Conservation (phyloP, 2,329 filamentous ascomycete species). For the Botrytis sinoallii region DNA sequence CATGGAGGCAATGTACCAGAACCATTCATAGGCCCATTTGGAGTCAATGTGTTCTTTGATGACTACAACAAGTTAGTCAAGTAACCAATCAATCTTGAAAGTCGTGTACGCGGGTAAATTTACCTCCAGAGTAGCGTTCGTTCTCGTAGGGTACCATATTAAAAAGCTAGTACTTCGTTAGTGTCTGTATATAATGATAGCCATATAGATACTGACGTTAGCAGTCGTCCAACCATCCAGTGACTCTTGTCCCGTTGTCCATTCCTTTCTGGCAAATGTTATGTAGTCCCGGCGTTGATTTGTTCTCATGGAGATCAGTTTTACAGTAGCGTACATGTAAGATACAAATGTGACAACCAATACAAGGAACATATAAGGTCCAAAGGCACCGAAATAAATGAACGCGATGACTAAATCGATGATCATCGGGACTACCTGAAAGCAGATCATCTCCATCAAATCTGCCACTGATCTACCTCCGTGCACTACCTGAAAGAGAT, state of each 20-base stretch:
- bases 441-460: constrained; percentile 57
- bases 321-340: constrained; percentile 51
- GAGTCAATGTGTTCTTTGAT: constrained; percentile 41
- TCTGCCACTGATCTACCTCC: constrained; percentile 59
- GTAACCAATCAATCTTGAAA: not conserved
- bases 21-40: constrained; percentile 39
- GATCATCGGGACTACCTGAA: constrained; percentile 59
- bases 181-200: not conserved
- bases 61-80: constrained; percentile 26
- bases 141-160: constrained; percentile 55
- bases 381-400: constrained; percentile 56
- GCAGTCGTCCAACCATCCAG: constrained; percentile 42
- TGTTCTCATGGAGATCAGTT: constrained; percentile 37
- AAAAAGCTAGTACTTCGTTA: constrained; percentile 42
- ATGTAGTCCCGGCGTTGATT: constrained; percentile 39
- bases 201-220: constrained; percentile 34
- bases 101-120: not conserved
- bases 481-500: constrained; percentile 62
- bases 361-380: constrained; percentile 55
- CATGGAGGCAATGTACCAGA: constrained; percentile 43
- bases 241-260: constrained; percentile 39
- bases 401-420: constrained; percentile 61
- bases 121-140: constrained; percentile 45
- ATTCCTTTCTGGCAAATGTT: constrained; percentile 37
- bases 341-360: constrained; percentile 46